Base-by-base conservation (phyloP, 139 green algal species). In the Coelastrella sp. region DNA sequence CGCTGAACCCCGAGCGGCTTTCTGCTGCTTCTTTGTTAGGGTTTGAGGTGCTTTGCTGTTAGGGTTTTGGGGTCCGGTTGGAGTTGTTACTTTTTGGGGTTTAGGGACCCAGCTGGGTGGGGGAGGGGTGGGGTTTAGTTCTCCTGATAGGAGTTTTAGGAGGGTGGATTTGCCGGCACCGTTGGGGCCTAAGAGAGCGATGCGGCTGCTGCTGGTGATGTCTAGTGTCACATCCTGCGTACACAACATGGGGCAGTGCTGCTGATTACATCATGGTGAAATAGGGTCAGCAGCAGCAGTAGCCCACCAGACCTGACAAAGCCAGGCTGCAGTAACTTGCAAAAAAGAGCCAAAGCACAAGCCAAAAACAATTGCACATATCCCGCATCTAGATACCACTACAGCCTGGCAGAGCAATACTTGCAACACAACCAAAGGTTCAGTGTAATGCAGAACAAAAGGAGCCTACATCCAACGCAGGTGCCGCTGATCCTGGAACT, bases 111-210 rank as follows among this genome's bases (percentile, higher is more conserved):
- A 88, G 17, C 83, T 68, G 8, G 83, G 68, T n/a, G 83, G 83
- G 5, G 86, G 74, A 13, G 75, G 23, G 8, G 92, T 96, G 20
- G 95, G 92, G 71, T 96, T 80, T 85, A 97, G 82, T 7, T 87
- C 32, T 4, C 96, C 95, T 5, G 86, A 91, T 11, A 94, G 76
- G 54, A 94, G 57, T 0, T 86, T 86, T 23, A 97, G 66, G 10
- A 97, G 90, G 0, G 93, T 94, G 3, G 89, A 92, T 86, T 95
- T 96, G 64, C 93, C 92, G 23, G 80, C 86, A 20, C 93, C 92
- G 84, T 94, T 95, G 64, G 89, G 89, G 0, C 91, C 92, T 20
- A 97, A 90, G 76, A 97, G 84, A 11, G 94, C 95, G 4, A 97
- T 91, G 14, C 96, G 89, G 23, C 88, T 93, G 73, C 96, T 94